Percentiles rank a stretch among this genome's conserved stretches.
phyloP scores from a whole-genome alignment of 2,329 filamentous ascomycete genomes.

The Aspergillus felis region DNA sequence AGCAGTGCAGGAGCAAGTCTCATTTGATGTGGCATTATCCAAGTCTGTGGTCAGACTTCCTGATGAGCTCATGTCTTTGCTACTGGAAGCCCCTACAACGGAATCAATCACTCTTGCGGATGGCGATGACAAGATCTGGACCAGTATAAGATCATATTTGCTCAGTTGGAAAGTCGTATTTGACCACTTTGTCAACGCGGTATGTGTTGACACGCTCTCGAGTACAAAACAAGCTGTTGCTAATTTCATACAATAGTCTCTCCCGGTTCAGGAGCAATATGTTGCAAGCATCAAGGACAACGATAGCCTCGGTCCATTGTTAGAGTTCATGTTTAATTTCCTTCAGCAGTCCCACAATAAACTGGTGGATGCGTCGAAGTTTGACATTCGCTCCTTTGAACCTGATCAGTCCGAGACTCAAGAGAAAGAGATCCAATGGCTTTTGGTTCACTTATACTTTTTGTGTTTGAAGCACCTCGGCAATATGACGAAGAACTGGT shows the following conservation, averaged over 20 bases:
- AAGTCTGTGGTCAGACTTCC: conserved; percentile 64
- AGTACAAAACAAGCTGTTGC: conserved; percentile 5
- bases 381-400: conserved; percentile 64
- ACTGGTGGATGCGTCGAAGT: conserved; percentile 65
- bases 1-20: conserved; percentile 71
- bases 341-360: conserved; percentile 73
- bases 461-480: conserved; percentile 72
- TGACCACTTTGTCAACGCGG: conserved; percentile 71
- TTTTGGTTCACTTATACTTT: conserved; percentile 84
- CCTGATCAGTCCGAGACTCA: conserved; percentile 59
- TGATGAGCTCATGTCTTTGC: conserved; percentile 76
- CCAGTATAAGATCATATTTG: conserved; percentile 71
- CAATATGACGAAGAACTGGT: conserved; percentile 78
- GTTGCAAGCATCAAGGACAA: conserved; percentile 72
- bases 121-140: conserved; percentile 63
- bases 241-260: conserved; percentile 51
- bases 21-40: conserved; percentile 64
- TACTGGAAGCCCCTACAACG: conserved; percentile 72
- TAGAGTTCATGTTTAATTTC: conserved; percentile 79
- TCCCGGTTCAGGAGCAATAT: conserved; percentile 79
- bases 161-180: conserved; percentile 88
- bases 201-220: conserved; percentile 24
- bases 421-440: conserved; percentile 74
- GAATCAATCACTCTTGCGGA: conserved; percentile 63
- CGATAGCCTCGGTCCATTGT: conserved; percentile 62